Conservation (phyloP, 2,329 filamentous ascomycete species). For the Colletotrichum eremochloae region DNA sequence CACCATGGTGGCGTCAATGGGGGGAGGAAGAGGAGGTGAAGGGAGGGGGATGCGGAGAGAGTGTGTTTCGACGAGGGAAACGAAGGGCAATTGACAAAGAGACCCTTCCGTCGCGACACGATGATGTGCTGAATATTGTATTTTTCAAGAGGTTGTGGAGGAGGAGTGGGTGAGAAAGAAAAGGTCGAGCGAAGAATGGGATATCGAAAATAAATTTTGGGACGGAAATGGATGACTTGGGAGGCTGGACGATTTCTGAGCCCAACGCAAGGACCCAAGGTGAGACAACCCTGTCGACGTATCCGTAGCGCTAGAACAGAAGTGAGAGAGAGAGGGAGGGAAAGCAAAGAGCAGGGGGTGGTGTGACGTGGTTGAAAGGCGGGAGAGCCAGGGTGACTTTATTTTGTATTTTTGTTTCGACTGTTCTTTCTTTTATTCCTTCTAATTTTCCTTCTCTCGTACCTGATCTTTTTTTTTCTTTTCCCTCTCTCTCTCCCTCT, state of each 20-base stretch:
- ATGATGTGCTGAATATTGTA: not conserved
- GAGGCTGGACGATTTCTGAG: conserved; percentile 40
- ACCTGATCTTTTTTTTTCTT: not conserved
- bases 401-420: not conserved
- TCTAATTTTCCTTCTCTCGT: not conserved
- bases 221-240: conserved; percentile 38
- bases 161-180: conserved; percentile 11
- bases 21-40: conserved; percentile 20
- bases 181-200: conserved; percentile 18
- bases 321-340: not conserved
- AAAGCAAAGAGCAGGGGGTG: conserved; percentile 24
- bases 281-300: conserved; percentile 36
- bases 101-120: conserved; percentile 40
- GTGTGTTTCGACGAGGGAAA: conserved; percentile 36
- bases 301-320: conserved; percentile 7
- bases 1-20: conserved; percentile 49
- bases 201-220: conserved; percentile 40
- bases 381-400: conserved; percentile 6
- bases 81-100: conserved; percentile 35
- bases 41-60: conserved; percentile 25
- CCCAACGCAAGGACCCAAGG: conserved; percentile 30
- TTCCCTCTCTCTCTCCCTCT: not conserved
- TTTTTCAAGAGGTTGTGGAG: conserved; percentile 1
- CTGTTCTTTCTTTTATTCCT: not conserved
- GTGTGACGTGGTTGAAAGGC: conserved; percentile 38